Evolutionary conservation across 164 flowering plant species (phyloP).

Genomic region (Dillenia suffruticosa): DNA sequence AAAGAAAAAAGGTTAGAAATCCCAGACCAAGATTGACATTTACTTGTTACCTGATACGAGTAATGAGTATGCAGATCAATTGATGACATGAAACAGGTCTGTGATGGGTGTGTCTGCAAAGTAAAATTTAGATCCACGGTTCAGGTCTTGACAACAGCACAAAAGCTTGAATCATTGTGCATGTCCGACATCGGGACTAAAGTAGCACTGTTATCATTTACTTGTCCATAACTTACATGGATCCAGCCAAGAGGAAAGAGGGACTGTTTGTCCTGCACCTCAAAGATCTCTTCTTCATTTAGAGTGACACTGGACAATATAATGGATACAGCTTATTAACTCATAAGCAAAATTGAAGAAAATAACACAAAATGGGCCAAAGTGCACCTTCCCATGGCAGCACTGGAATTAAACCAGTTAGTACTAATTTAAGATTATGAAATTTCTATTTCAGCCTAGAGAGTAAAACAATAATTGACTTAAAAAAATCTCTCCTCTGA

Average conservation of each 20-base stretch:
- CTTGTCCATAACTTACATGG: constrained; percentile 60
- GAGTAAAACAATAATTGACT: too few species aligned
- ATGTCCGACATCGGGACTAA: too few species aligned
- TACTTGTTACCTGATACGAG: constrained; percentile 79
- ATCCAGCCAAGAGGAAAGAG: constrained; percentile 99
- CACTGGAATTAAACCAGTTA: too few species aligned
- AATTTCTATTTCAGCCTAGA: too few species aligned
- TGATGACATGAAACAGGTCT: constrained; percentile 98
- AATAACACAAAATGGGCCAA: too few species aligned
- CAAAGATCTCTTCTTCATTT: constrained; percentile 96
- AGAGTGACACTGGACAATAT: constrained; percentile 71
- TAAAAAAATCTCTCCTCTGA: too few species aligned
- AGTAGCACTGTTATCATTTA: too few species aligned
- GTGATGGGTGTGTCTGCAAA: constrained; percentile 96
- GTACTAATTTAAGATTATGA: too few species aligned
- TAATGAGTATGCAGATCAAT: constrained; percentile 99
- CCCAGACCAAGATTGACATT: too few species aligned
- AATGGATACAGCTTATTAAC: not conserved
- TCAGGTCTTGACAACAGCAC: not conserved
- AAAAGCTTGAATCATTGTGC: not conserved
- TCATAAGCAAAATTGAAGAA: too few species aligned
- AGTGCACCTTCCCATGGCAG: too few species aligned
- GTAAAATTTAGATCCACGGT: not conserved
- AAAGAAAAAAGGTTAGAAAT: too few species aligned
- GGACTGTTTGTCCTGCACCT: constrained; percentile 81